These are phyloP conservation scores for Dipteronia sinensis DNA, from an alignment of 345 rosid genomes.

Conservation along the genomic window DNA sequence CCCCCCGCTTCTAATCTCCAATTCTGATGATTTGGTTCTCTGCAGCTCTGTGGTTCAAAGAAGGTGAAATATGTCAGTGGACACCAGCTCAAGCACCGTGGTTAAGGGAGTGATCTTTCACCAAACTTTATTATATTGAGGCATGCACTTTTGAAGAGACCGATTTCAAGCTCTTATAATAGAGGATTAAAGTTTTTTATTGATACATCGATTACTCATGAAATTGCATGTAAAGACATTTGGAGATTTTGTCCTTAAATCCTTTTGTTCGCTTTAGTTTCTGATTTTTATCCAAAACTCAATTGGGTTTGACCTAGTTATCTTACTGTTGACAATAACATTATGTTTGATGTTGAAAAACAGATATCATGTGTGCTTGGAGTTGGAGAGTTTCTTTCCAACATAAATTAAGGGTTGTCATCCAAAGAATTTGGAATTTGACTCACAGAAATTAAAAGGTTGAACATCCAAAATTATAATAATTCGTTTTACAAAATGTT, in stretches of 20 bases:
- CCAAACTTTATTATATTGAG: constrained; percentile 4
- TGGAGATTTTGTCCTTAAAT: neutral
- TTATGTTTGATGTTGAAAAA: neutral
- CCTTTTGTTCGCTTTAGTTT: neutral
- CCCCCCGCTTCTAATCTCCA: neutral
- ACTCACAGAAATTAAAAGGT: no score
- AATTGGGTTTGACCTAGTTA: no score
- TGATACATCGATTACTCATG: neutral
- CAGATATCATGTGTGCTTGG: neutral
- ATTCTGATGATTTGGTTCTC: constrained; percentile 9
- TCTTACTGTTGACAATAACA: neutral
- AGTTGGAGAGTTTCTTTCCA: neutral
- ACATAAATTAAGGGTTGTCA: neutral
- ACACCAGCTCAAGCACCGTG: constrained; percentile 75
- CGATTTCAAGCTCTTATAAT: constrained; percentile 13
- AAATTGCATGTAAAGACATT: constrained; percentile 8
- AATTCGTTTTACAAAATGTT: no score
- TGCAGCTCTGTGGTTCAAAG: constrained; percentile 88
- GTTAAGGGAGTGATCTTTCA: constrained; percentile 59
- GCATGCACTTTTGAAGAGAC: constrained; percentile 20
- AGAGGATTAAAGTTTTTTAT: neutral
- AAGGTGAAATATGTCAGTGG: constrained; percentile 83
- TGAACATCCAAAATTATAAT: no score
- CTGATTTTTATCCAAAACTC: neutral
- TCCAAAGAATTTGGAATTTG: neutral